phyloP scores from a whole-genome alignment of 2,329 filamentous ascomycete genomes.

The Aspergillus pseudoglaucus region DNA sequence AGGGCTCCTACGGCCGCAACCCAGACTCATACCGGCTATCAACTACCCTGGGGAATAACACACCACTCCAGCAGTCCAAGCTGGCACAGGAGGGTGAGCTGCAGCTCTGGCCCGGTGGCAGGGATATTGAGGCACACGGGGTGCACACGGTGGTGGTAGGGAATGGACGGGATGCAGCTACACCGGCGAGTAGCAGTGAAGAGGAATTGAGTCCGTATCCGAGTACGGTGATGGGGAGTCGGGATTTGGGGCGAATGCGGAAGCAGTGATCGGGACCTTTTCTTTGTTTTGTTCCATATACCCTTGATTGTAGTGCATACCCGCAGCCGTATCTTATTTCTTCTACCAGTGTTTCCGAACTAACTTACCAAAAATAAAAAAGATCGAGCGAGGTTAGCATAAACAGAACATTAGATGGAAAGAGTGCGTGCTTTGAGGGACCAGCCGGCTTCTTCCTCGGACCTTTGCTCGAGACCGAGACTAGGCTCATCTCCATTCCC shows the following conservation, averaged over 20 bases:
- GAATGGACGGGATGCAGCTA: constrained; percentile 3
- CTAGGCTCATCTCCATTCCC: too few species aligned
- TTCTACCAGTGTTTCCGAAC: too few species aligned
- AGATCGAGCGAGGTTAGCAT: too few species aligned
- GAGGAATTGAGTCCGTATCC: constrained; percentile 11
- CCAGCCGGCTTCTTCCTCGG: too few species aligned
- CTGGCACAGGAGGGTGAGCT: constrained; percentile 3
- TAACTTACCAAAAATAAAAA: too few species aligned
- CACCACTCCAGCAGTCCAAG: constrained; percentile 3
- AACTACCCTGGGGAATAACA: constrained; percentile 5
- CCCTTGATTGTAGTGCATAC: too few species aligned
- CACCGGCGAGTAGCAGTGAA: constrained; percentile 11
- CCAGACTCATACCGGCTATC: constrained; percentile 13
- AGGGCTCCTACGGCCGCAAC: constrained; percentile 7
- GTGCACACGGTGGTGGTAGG: constrained; percentile 20
- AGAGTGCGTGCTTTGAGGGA: too few species aligned
- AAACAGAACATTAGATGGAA: too few species aligned
- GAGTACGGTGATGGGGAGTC: background rate
- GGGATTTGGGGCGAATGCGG: background rate
- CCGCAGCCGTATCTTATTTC: too few species aligned
- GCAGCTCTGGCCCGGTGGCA: constrained; percentile 9
- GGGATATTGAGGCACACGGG: constrained; percentile 9
- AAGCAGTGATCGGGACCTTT: too few species aligned
- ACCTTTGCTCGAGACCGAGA: too few species aligned
- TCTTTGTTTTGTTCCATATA: too few species aligned